These are phyloP conservation scores for Leptodontidium sp. DNA, from an alignment of 2,329 filamentous ascomycete genomes.

Conservation along the genomic window DNA sequence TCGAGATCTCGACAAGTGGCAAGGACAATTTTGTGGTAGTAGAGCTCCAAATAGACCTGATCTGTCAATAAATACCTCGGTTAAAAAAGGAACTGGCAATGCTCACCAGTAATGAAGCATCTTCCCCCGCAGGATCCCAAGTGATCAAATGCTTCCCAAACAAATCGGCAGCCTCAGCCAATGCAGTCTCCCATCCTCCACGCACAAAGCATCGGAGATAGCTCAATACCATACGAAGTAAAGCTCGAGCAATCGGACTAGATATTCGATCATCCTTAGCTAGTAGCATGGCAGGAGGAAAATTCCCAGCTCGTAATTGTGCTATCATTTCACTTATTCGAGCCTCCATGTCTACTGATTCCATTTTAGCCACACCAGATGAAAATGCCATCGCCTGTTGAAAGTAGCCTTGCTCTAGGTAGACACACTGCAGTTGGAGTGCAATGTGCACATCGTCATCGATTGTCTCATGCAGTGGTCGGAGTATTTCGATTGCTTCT, in stretches of 20 bases:
- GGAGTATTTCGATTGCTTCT: not conserved
- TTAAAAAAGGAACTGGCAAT: not conserved
- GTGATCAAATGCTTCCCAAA: not conserved
- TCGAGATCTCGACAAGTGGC: not conserved
- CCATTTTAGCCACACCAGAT: not conserved
- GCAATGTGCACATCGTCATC: not conserved
- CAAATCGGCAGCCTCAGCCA: conserved; percentile 2
- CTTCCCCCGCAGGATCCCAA: not conserved
- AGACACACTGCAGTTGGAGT: not conserved
- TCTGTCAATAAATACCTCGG: not conserved
- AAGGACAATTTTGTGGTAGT: conserved; percentile 12
- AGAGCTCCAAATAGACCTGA: conserved; percentile 3
- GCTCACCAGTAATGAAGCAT: not conserved
- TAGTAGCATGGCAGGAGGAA: not conserved
- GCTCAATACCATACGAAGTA: not conserved
- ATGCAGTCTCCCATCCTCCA: conserved; percentile 5
- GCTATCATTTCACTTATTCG: not conserved
- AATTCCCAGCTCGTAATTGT: not conserved
- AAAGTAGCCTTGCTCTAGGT: conserved; percentile 1
- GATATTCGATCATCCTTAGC: not conserved
- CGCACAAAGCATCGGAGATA: conserved; percentile 6
- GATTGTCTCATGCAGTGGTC: not conserved
- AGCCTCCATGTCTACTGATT: not conserved
- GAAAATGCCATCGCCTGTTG: not conserved
- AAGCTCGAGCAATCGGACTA: conserved; percentile 1